phyloP scores from a whole-genome alignment of 257 asterid species.

The Penstemon barbatus region DNA sequence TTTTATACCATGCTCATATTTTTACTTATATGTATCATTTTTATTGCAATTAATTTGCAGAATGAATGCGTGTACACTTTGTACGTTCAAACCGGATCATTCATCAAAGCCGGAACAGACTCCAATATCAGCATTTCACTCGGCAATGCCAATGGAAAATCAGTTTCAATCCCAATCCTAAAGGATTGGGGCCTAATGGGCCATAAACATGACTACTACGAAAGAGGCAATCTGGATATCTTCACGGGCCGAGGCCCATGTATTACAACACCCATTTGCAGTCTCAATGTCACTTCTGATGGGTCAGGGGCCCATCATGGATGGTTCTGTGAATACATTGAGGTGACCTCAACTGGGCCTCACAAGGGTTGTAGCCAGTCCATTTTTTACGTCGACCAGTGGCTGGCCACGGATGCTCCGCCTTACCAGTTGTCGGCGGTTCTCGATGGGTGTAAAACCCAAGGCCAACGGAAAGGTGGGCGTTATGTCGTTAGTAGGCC shows the following conservation, averaged over 20 bases:
- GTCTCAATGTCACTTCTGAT: slow-evolving; percentile 48
- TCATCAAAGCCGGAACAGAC: slow-evolving; percentile 52
- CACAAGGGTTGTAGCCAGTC: slow-evolving; percentile 47
- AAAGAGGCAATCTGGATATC: slow-evolving; percentile 50
- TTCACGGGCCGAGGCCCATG: slow-evolving; percentile 60
- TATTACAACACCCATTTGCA: slow-evolving; percentile 46
- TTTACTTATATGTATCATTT: neutral
- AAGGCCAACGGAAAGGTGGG: slow-evolving; percentile 7
- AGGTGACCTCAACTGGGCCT: slow-evolving; percentile 48
- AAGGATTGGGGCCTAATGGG: slow-evolving; percentile 65
- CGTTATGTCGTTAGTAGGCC: slow-evolving; percentile 39
- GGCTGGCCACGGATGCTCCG: slow-evolving; percentile 54
- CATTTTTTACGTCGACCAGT: slow-evolving; percentile 46
- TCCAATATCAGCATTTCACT: slow-evolving; percentile 47
- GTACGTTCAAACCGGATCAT: slow-evolving; percentile 54
- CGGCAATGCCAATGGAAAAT: slow-evolving; percentile 37
- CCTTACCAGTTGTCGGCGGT: slow-evolving; percentile 41
- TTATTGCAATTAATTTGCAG: slow-evolving; percentile 29
- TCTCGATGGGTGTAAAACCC: slow-evolving; percentile 41
- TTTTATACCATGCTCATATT: neutral
- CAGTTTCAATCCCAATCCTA: slow-evolving; percentile 50
- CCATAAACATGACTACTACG: slow-evolving; percentile 46
- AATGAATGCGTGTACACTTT: slow-evolving; percentile 51
- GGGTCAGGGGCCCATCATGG: slow-evolving; percentile 43
- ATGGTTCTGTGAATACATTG: slow-evolving; percentile 40